phyloP scores from a whole-genome alignment of 306 rosid genomes.

The Citrullus amarus region DNA sequence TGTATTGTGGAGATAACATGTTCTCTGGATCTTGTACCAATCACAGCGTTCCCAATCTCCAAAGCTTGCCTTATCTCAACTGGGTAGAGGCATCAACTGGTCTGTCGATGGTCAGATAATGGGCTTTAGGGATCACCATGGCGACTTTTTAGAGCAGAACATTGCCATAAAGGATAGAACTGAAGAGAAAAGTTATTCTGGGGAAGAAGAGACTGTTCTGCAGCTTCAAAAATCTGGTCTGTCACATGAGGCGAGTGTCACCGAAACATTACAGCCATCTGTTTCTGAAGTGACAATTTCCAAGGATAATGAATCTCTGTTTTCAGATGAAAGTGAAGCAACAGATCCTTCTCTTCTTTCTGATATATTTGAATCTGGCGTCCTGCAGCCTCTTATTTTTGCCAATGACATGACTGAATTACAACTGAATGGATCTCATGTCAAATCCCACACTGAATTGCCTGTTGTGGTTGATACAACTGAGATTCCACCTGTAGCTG shows the following conservation, averaged over 20 bases:
- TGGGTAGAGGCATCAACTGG: constrained; percentile 44
- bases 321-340: constrained; percentile 16
- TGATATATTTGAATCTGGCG: constrained; percentile 28
- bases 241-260: constrained; percentile 24
- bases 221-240: constrained; percentile 35
- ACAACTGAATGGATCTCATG: constrained; percentile 38
- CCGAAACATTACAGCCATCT: constrained; percentile 21
- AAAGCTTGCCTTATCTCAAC: constrained; percentile 39
- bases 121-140: constrained; percentile 34
- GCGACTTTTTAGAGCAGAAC: constrained; percentile 20
- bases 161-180: constrained; percentile 27
- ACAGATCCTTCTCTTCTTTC: constrained; percentile 29
- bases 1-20: background rate
- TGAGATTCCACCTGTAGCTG: constrained; percentile 20
- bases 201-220: constrained; percentile 34
- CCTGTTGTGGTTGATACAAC: constrained; percentile 17
- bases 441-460: constrained; percentile 31
- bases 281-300: constrained; percentile 32
- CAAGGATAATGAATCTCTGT: constrained; percentile 11
- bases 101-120: constrained; percentile 29
- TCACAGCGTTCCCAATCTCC: constrained; percentile 31
- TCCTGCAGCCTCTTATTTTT: constrained; percentile 35
- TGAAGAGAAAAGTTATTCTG: constrained; percentile 25
- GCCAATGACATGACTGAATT: constrained; percentile 31
- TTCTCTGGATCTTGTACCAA: constrained; percentile 10